Conservation (phyloP, 1,284 basidiomycete genomes). For the Microbotryomycetes sp. region DNA sequence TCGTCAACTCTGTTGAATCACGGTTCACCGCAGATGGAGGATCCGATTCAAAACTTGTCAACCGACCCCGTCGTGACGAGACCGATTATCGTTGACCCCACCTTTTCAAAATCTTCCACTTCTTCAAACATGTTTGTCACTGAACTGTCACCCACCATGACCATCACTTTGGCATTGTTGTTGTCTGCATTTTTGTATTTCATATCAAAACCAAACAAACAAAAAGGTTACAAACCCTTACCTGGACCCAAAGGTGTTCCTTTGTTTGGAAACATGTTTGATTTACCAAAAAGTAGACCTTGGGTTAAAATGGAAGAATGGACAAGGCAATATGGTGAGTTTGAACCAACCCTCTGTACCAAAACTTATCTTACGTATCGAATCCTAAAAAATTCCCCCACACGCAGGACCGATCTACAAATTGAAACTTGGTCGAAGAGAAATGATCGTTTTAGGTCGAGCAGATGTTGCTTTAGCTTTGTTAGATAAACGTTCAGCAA, state of each 20-base stretch:
- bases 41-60: no score
- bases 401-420: constrained; percentile 36
- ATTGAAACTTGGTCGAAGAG: constrained; percentile 31
- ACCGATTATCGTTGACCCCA: not conserved
- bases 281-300: constrained; percentile 30
- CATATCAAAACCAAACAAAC: not conserved
- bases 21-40: no score
- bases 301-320: constrained; percentile 37
- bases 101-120: no score
- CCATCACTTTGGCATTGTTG: not conserved
- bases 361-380: not conserved
- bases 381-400: not conserved
- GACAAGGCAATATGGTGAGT: constrained; percentile 30
- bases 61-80: no score
- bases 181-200: not conserved
- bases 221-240: not conserved
- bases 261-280: constrained; percentile 34
- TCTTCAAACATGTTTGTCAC: not conserved
- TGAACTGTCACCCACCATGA: not conserved
- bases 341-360: not conserved
- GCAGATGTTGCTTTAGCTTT: constrained; percentile 37
- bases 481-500: constrained; percentile 38
- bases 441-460: constrained; percentile 34
- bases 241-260: constrained; percentile 19
- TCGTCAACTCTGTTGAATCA: no score